A percentile compares a stretch with the other conserved stretches of the same genome.
Conservation (phyloP, 192 early-diverging fungal species). For the Backusella tuberculispora region DNA sequence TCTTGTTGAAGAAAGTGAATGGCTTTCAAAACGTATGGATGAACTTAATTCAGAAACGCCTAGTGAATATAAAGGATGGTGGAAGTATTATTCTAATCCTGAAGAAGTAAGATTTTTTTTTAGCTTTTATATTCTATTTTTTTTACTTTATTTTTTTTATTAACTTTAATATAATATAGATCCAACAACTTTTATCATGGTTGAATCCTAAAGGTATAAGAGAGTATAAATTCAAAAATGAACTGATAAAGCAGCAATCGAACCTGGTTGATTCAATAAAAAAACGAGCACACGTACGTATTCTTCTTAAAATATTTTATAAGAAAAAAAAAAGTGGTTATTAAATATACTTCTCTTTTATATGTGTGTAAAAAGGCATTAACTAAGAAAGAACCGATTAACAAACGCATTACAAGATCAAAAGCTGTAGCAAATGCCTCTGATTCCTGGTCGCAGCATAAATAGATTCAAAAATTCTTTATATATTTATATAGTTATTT, state of each 20-base stretch:
- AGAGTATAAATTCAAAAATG: conserved; percentile 63
- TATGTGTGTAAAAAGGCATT: not conserved
- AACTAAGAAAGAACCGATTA: conserved; percentile 4
- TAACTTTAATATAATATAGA: conserved; percentile 38
- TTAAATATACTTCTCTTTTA: not conserved
- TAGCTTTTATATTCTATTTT: not conserved
- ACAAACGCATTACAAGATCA: conserved; percentile 13
- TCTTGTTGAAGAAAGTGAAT: conserved; percentile 37
- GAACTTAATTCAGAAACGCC: not conserved
- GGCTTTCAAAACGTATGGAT: conserved; percentile 35
- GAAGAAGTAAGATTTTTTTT: conserved; percentile 21
- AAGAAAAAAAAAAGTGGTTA: not conserved
- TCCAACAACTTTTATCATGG: conserved; percentile 72
- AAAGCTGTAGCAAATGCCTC: conserved; percentile 1
- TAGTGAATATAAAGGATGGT: conserved; percentile 21
- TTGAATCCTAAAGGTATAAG: conserved; percentile 75
- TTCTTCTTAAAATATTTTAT: not conserved
- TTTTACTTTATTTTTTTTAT: not conserved
- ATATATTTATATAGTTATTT: not conserved
- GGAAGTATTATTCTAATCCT: conserved; percentile 28
- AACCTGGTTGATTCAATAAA: conserved; percentile 54
- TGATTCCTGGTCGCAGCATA: conserved; percentile 1
- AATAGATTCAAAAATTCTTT: conserved; percentile 1
- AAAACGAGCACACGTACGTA: conserved; percentile 51
- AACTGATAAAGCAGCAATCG: conserved; percentile 54